Percentiles rank a stretch among this genome's conserved stretches.
Evolutionary conservation across 306 rosid species (phyloP).

Genomic region (Aeschynomene evenia): DNA sequence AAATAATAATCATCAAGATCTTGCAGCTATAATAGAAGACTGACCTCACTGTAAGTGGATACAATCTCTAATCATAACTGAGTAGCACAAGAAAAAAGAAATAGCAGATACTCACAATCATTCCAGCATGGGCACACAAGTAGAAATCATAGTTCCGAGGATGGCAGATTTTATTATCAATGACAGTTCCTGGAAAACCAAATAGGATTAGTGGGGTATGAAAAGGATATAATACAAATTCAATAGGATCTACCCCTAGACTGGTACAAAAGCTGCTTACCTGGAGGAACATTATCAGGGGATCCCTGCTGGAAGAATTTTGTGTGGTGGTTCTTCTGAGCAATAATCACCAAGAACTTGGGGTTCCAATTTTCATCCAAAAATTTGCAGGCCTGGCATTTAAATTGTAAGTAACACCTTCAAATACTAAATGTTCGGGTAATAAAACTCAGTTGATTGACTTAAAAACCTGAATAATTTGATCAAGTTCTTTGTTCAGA

Average conservation of each 20-base stretch:
- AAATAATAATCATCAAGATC: too few species aligned
- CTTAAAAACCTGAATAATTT: constrained; percentile 66
- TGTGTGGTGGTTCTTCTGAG: constrained; percentile 92
- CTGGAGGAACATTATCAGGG: constrained; percentile 92
- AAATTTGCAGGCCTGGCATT: constrained; percentile 72
- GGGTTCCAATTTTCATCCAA: constrained; percentile 83
- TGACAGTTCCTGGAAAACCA: constrained; percentile 64
- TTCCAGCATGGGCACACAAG: constrained; percentile 94
- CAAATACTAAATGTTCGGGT: not conserved
- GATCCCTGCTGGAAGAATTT: constrained; percentile 71
- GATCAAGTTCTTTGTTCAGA: constrained; percentile 71
- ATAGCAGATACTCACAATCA: constrained; percentile 64
- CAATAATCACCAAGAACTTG: constrained; percentile 78
- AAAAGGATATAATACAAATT: not conserved
- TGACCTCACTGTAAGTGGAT: too few species aligned
- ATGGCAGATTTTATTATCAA: constrained; percentile 89
- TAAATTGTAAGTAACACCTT: not conserved
- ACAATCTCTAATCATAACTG: not conserved
- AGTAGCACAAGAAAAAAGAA: not conserved
- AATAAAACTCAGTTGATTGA: not conserved
- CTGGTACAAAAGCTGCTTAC: constrained; percentile 23
- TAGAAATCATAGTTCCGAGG: constrained; percentile 87
- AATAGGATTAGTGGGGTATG: too few species aligned
- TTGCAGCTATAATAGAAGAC: too few species aligned
- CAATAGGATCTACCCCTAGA: not conserved